Percentiles rank a stretch among this genome's conserved stretches.
Evolutionary conservation across 2,329 filamentous ascomycete genomes (phyloP).

Genomic region (Cytospora mali): DNA sequence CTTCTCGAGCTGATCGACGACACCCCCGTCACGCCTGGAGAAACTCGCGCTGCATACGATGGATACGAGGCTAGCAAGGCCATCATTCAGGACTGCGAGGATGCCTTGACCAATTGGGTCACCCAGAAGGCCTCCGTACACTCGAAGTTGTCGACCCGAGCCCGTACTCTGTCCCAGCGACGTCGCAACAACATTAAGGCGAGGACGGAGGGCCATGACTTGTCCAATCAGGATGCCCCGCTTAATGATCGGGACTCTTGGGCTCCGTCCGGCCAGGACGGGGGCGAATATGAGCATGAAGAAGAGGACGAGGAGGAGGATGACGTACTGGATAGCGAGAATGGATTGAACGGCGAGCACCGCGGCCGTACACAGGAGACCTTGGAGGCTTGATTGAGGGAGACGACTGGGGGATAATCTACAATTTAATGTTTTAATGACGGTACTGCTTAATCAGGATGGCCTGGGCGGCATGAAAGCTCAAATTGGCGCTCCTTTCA

Average conservation of each 20-base stretch:
- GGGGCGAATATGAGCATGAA: constrained; percentile 58
- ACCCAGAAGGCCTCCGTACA: constrained; percentile 84
- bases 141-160: constrained; percentile 82
- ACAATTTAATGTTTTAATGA: constrained; percentile 27
- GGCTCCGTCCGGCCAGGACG: constrained; percentile 72
- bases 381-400: constrained; percentile 45
- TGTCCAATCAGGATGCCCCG: constrained; percentile 80
- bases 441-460: constrained; percentile 20
- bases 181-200: constrained; percentile 72
- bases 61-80: constrained; percentile 98
- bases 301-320: constrained; percentile 64
- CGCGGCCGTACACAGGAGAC: constrained; percentile 59
- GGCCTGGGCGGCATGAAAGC: background rate
- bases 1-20: constrained; percentile 96
- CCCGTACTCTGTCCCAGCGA: constrained; percentile 84
- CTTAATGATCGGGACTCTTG: constrained; percentile 81
- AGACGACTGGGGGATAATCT: constrained; percentile 2
- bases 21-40: constrained; percentile 93
- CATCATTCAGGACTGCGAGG: constrained; percentile 99
- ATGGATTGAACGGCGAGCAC: constrained; percentile 57
- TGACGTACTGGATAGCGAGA: constrained; percentile 44
- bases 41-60: constrained; percentile 94
- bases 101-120: constrained; percentile 96
- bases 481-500: background rate
- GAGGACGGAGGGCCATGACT: constrained; percentile 75